Evolutionary conservation across 345 rosid genomes (phyloP), one percentile per base, ranked within the genome.

Genomic region (Ailanthus altissimus): DNA sequence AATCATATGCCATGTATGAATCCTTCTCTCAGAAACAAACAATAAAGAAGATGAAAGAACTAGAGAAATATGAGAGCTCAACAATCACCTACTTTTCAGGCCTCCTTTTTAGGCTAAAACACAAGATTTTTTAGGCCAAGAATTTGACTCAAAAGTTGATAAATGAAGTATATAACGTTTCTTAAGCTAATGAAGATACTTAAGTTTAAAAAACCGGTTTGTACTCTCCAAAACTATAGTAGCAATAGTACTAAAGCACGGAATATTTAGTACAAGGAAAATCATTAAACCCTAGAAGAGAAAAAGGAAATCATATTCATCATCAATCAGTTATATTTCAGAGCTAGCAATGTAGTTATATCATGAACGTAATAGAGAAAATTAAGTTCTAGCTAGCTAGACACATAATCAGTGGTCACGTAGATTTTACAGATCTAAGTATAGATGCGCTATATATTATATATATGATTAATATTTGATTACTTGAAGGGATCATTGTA

Each of bases 401-500:
- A n/a, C n/a, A n/a, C n/a, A n/a, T n/a, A n/a, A n/a, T n/a, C n/a
- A n/a, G n/a, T n/a, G n/a, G n/a, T n/a, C n/a, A n/a, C n/a, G n/a
- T n/a, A n/a, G n/a, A n/a, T n/a, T n/a, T n/a, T n/a, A n/a, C n/a
- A n/a, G n/a, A n/a, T n/a, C n/a, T n/a, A n/a, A n/a, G n/a, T n/a
- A n/a, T n/a, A n/a, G n/a, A n/a, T n/a, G n/a, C n/a, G n/a, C n/a
- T n/a, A n/a, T n/a, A n/a, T n/a, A n/a, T n/a, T 63, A 50, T 36
- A 66, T 18, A 49, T 57, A 11, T 25, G 11, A 32, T 32, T 32
- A 32, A n/a, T n/a, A n/a, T n/a, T n/a, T 32, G 2, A 47, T 86
- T 86, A 89, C 93, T 91, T 92, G 84, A 94, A 94, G 49, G 90
- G 86, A 72, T 81, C 84, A 74, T 75, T 84, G 86, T 74, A 84